Evolutionary conservation across 2,329 filamentous ascomycete species (phyloP).

Genomic region (Xenoacremonium recifei): DNA sequence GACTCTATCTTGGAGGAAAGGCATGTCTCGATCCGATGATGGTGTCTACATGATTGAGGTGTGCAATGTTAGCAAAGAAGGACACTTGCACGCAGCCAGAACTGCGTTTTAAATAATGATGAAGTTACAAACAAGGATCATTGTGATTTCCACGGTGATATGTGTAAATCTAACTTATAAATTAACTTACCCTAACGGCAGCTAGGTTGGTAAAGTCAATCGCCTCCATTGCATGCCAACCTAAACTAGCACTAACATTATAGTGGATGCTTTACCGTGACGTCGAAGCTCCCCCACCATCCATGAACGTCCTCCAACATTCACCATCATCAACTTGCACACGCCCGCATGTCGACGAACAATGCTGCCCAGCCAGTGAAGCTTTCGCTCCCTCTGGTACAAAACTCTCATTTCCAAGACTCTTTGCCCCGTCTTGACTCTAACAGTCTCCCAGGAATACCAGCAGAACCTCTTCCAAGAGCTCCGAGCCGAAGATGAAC

Average conservation of each 20-base stretch:
- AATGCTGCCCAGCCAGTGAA: conserved; percentile 69
- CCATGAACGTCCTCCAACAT: conserved; percentile 14
- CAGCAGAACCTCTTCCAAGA: conserved; percentile 95
- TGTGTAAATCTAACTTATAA: too few relatives aligned
- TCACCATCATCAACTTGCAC: conserved; percentile 8
- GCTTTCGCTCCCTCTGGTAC: conserved; percentile 65
- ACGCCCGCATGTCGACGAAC: conserved; percentile 48
- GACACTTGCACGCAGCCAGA: too few relatives aligned
- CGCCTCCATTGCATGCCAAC: neutral
- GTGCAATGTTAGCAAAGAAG: too few relatives aligned
- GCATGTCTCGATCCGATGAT: too few relatives aligned
- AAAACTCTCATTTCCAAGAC: conserved; percentile 1
- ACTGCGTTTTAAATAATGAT: too few relatives aligned
- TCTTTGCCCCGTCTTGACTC: neutral
- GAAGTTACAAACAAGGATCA: too few relatives aligned
- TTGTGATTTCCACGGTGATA: too few relatives aligned
- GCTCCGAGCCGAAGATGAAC: conserved; percentile 85
- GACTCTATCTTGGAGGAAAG: too few relatives aligned
- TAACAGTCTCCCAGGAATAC: conserved; percentile 61
- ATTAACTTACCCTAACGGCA: too few relatives aligned
- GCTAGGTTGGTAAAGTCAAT: too few relatives aligned
- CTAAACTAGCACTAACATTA: neutral
- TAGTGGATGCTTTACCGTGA: too few relatives aligned
- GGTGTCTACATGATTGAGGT: too few relatives aligned
- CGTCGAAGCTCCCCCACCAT: neutral